phyloP scores from a whole-genome alignment of 345 rosid species.

The rapeseed (Brassica napus) region DNA sequence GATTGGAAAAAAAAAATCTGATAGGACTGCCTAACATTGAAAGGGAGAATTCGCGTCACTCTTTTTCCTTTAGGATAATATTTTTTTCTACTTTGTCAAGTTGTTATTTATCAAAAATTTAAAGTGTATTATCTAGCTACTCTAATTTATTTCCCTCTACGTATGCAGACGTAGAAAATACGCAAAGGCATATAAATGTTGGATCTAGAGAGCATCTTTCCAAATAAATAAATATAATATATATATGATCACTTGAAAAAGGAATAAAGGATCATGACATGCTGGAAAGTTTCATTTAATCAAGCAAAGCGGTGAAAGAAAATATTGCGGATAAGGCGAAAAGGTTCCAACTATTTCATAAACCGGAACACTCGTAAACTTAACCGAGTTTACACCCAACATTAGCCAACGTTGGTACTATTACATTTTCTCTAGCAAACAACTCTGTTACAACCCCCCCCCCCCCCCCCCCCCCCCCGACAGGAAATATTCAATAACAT shows the following conservation, averaged over 20 bases:
- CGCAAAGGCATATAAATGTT: neutral
- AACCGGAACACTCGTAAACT: neutral
- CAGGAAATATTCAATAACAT: neutral
- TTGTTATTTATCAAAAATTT: too few species aligned
- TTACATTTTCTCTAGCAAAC: neutral
- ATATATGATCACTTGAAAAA: neutral
- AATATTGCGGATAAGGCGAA: neutral
- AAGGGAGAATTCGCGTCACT: too few species aligned
- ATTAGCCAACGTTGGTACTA: neutral
- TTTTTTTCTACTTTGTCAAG: too few species aligned
- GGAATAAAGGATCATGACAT: neutral
- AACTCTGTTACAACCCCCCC: neutral
- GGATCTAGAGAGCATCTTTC: neutral
- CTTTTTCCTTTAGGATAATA: too few species aligned
- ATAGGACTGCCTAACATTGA: too few species aligned
- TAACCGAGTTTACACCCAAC: neutral
- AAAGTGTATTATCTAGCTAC: neutral
- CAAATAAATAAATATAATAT: neutral
- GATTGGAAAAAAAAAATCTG: too few species aligned
- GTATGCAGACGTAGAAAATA: neutral
- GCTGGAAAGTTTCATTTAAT: neutral
- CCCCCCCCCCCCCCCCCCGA: too few species aligned
- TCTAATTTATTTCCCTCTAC: neutral
- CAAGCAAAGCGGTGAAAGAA: neutral
- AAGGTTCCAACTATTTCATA: neutral